Base-by-base conservation (phyloP, 495 filamentous ascomycete genomes). In the Penicillium angulare region DNA sequence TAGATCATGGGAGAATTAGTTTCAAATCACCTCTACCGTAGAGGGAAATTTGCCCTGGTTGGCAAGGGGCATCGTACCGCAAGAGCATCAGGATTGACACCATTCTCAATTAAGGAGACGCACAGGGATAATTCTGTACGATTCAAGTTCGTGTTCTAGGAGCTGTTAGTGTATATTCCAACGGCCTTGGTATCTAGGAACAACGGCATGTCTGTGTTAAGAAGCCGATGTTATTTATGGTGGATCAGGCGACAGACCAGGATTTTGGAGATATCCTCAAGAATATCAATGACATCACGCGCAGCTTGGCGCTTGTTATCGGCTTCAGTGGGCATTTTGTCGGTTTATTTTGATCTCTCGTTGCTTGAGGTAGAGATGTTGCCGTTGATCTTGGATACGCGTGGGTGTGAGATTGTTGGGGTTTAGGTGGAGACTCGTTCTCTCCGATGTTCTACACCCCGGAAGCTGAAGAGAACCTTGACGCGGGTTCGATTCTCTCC, bases 41-140 rank as follows among this genome's bases (percentile, higher is more conserved):
- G 36, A 39, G 9, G 12, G 10, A 39, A 10, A 34, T 16, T n/a
- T n/a, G 27, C 9, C 23, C 15, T 36, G 16, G 10, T n/a, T 31
- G 7, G 21, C 3, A 7, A 3, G 12, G 21, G 20, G 21, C 7
- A 6, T 41, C 86, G 50, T 79, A 97, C 93, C 26, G 92, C 92
- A 12, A 98, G 74, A 7, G 92, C 95, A 65, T 97, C 93, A 5
- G 93, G 93, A 68, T 95, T 95, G 8, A 97, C 89, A 5, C 95
- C 95, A 67, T 97, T 97, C 71, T 98, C 93, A 53, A 98, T 90
- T 61, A 98, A 80, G 35, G 90, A 95, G 47, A 97, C 92, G 63
- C 93, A 98, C 47, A 95, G 85, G 7, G 92, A 96, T 10, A 98
- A 79, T 7, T 90, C 89, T 31, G 88, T 86, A 16, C 93, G 83